phyloP scores from a whole-genome alignment of 202 grass and related monocot genomes.

The Zoysia matrella region DNA sequence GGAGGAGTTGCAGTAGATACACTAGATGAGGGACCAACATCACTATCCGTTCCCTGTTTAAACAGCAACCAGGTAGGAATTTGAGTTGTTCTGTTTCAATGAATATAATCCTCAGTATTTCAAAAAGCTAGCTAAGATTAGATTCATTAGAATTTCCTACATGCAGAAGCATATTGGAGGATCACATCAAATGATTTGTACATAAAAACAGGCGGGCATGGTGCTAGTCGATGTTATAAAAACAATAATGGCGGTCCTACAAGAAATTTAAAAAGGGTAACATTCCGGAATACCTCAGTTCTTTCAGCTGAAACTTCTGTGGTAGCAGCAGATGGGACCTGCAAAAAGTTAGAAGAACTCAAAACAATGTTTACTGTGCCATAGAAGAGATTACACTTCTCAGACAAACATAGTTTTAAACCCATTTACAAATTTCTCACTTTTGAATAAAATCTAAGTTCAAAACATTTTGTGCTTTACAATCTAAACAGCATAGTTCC shows the following conservation, averaged over 20 bases:
- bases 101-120: background rate
- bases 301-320: slow-evolving; percentile 51
- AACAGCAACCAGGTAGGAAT: slow-evolving; percentile 19
- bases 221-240: background rate
- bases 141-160: background rate
- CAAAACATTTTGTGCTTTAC: background rate
- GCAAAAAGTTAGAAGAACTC: slow-evolving; percentile 44
- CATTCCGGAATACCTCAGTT: slow-evolving; percentile 54
- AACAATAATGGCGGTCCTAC: background rate
- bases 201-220: too few relatives aligned
- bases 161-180: too few relatives aligned
- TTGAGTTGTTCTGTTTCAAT: background rate
- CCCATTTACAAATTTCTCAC: background rate
- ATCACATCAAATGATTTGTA: too few relatives aligned
- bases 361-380: slow-evolving; percentile 25
- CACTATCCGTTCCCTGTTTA: slow-evolving; percentile 53
- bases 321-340: slow-evolving; percentile 86
- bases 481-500: background rate
- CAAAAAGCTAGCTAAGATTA: background rate
- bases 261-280: background rate
- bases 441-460: background rate
- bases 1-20: slow-evolving; percentile 57
- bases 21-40: slow-evolving; percentile 64
- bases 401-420: background rate
- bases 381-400: background rate